These are phyloP conservation scores for Alternaria gansuensis DNA, from an alignment of 2,329 filamentous ascomycete genomes.

Conservation along the genomic window DNA sequence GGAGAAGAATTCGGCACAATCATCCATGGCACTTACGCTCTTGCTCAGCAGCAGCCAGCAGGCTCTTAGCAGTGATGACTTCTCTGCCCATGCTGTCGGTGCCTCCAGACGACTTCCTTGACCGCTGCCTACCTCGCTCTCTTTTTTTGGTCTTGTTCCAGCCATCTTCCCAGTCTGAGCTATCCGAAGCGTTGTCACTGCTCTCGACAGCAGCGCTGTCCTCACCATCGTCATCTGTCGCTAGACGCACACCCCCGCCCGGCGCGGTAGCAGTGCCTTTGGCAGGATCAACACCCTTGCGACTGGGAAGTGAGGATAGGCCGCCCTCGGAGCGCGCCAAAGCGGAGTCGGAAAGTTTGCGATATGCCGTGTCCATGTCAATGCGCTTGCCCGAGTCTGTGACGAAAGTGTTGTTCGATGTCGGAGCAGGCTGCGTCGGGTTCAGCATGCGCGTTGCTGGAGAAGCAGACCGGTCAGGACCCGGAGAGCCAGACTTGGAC, in stretches of 20 bases:
- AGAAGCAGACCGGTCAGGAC: conserved; percentile 48
- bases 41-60: conserved; percentile 79
- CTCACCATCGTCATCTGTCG: conserved; percentile 58
- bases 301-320: conserved; percentile 64
- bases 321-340: conserved; percentile 70
- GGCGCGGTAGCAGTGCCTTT: conserved; percentile 56
- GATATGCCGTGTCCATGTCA: conserved; percentile 75
- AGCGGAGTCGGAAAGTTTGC: conserved; percentile 75
- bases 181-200: conserved; percentile 69
- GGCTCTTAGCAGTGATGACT: conserved; percentile 62
- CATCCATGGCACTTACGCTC: conserved; percentile 68
- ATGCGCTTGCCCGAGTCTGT: conserved; percentile 69
- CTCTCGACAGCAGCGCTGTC: conserved; percentile 69
- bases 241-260: conserved; percentile 64
- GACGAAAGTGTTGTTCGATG: conserved; percentile 56
- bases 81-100: conserved; percentile 50
- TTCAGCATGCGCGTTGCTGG: conserved; percentile 57
- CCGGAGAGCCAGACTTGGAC: conserved; percentile 54
- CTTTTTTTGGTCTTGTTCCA: conserved; percentile 47
- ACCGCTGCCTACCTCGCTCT: conserved; percentile 52
- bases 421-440: conserved; percentile 56
- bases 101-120: conserved; percentile 44
- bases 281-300: conserved; percentile 59
- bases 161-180: conserved; percentile 72
- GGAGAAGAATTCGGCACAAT: neutral